These are phyloP conservation scores for Debaryomycetaceae sp. DNA, from an alignment of 1,139 yeast species.

Conservation along the genomic window DNA sequence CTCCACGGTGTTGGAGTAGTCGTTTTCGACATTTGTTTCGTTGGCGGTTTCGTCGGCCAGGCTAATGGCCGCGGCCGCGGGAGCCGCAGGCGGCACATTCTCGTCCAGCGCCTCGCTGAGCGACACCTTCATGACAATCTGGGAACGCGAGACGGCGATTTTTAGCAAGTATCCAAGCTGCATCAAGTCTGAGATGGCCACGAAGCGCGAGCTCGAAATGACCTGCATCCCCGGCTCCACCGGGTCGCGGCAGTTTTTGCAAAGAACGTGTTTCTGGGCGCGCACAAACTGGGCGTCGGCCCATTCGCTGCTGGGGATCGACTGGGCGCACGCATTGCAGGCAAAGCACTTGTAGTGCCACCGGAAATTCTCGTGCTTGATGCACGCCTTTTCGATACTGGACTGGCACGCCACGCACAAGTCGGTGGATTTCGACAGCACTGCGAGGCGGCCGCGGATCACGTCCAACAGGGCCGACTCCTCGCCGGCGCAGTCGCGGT, in stretches of 20 bases:
- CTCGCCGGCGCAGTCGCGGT: constrained; percentile 19
- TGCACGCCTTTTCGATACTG: constrained; percentile 77
- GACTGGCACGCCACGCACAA: constrained; percentile 60
- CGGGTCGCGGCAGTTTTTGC: constrained; percentile 44
- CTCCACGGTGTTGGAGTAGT: constrained; percentile 58
- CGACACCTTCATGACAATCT: constrained; percentile 44
- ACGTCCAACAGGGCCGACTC: constrained; percentile 22
- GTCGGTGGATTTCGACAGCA: constrained; percentile 66
- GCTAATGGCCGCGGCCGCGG: constrained; percentile 1
- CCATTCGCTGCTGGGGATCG: constrained; percentile 15
- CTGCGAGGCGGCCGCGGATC: constrained; percentile 25
- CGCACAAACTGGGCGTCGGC: constrained; percentile 20
- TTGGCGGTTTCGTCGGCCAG: constrained; percentile 9
- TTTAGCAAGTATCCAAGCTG: constrained; percentile 71
- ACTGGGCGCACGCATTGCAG: constrained; percentile 45
- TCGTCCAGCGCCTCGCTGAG: constrained; percentile 3
- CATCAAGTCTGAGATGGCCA: constrained; percentile 50
- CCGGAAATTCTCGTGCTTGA: constrained; percentile 47
- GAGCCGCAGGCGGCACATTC: constrained; percentile 2
- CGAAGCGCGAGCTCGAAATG: constrained; percentile 38
- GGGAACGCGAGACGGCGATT: constrained; percentile 76
- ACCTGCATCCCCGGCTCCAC: too few species aligned
- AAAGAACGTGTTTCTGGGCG: constrained; percentile 25
- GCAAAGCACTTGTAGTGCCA: constrained; percentile 76
- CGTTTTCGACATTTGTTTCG: constrained; percentile 16